A percentile compares a stretch with the other conserved stretches of the same genome.
Evolutionary conservation across 2,329 filamentous ascomycete species (phyloP).

Genomic region (Microcera coccophila): DNA sequence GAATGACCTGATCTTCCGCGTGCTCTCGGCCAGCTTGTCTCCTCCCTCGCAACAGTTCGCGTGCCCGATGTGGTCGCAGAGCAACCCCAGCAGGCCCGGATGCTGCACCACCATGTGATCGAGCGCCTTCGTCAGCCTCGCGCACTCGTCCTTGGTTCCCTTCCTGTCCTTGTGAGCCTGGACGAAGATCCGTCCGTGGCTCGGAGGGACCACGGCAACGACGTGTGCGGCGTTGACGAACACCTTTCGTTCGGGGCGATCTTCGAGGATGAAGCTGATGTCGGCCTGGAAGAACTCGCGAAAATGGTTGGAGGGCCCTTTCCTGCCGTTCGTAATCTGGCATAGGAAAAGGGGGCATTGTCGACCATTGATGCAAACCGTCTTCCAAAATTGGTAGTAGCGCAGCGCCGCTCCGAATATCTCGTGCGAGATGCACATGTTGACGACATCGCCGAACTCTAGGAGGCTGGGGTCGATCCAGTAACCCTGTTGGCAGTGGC

Average conservation of each 20-base stretch:
- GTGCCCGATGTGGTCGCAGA: not conserved
- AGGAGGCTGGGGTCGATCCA: not conserved
- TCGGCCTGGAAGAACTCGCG: not conserved
- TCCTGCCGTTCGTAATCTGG: not conserved
- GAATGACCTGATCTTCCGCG: not conserved
- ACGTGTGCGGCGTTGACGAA: not conserved
- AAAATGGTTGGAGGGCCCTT: not conserved
- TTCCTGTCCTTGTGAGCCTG: not conserved
- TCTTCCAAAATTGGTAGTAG: slow-evolving; percentile 1
- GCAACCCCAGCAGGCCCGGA: not conserved
- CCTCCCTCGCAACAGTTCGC: not conserved
- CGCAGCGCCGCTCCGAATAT: not conserved
- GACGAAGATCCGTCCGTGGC: not conserved
- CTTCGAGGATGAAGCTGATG: not conserved
- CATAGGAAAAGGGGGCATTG: not conserved
- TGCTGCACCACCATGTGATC: not conserved
- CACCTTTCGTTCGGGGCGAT: not conserved
- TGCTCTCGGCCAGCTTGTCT: not conserved
- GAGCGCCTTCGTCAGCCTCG: not conserved
- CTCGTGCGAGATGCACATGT: not conserved
- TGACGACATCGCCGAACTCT: not conserved
- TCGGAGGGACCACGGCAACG: not conserved
- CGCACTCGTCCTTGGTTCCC: not conserved
- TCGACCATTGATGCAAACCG: not conserved
- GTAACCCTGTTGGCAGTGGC: not conserved